Evolutionary conservation across 257 asterid genomes (phyloP).

Genomic region (Petunia axillaris): DNA sequence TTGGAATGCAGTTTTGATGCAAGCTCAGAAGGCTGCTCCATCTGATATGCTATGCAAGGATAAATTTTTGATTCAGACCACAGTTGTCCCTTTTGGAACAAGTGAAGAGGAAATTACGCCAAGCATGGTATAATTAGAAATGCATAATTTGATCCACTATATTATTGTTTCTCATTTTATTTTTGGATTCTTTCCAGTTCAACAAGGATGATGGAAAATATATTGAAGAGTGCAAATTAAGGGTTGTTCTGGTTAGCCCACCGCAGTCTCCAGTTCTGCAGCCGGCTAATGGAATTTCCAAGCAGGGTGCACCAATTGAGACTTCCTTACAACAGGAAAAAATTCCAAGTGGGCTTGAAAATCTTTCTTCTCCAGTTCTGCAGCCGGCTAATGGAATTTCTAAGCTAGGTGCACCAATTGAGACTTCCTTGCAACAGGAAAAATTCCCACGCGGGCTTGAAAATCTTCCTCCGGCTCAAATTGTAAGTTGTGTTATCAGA

Average conservation of each 20-base stretch:
- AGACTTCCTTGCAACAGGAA: slow-evolving; percentile 38
- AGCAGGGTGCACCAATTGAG: slow-evolving; percentile 52
- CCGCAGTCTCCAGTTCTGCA: slow-evolving; percentile 54
- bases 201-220: slow-evolving; percentile 54
- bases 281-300: slow-evolving; percentile 48
- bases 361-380: slow-evolving; percentile 44
- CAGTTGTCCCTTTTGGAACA: slow-evolving; percentile 73
- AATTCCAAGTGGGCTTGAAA: slow-evolving; percentile 48
- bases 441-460: slow-evolving; percentile 55
- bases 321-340: slow-evolving; percentile 40
- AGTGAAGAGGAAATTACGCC: slow-evolving; percentile 71
- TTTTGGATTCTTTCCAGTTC: slow-evolving; percentile 52
- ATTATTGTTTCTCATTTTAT: slow-evolving; percentile 30
- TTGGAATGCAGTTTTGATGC: slow-evolving; percentile 72
- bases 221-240: slow-evolving; percentile 81
- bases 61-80: slow-evolving; percentile 81
- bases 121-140: slow-evolving; percentile 60
- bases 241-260: slow-evolving; percentile 63
- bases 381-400: slow-evolving; percentile 48
- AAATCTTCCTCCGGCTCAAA: slow-evolving; percentile 45
- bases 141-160: slow-evolving; percentile 7
- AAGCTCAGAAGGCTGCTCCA: slow-evolving; percentile 73
- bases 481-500: slow-evolving; percentile 42
- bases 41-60: slow-evolving; percentile 79
- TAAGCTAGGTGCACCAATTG: slow-evolving; percentile 51